Evolutionary conservation across 2,329 filamentous ascomycete species (phyloP).

Genomic region (Cladorrhinum sp.): DNA sequence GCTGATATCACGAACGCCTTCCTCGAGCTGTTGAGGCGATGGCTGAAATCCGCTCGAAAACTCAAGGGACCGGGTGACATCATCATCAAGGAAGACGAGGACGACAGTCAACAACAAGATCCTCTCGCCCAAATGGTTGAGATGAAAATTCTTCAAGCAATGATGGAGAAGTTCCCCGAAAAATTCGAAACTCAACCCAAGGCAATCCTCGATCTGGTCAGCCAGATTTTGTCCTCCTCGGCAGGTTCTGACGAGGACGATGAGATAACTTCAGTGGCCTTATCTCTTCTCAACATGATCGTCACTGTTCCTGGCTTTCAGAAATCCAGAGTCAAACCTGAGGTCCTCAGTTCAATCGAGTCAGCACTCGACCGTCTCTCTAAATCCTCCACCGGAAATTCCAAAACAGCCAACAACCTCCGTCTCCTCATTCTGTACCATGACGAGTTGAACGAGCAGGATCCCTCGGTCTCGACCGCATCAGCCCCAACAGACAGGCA

Average conservation of each 20-base stretch:
- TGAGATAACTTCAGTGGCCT: slow-evolving; percentile 49
- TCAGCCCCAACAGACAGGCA: slow-evolving; percentile 44
- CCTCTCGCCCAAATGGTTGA: slow-evolving; percentile 51
- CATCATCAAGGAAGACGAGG: slow-evolving; percentile 25
- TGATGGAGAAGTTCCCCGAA: slow-evolving; percentile 62
- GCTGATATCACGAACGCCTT: slow-evolving; percentile 61
- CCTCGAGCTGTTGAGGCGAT: slow-evolving; percentile 55
- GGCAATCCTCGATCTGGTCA: slow-evolving; percentile 62
- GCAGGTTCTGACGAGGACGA: slow-evolving; percentile 35
- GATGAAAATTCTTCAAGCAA: slow-evolving; percentile 60
- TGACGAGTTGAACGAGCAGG: slow-evolving; percentile 51
- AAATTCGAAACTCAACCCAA: slow-evolving; percentile 62
- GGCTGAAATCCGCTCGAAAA: slow-evolving; percentile 43
- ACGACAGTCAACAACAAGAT: slow-evolving; percentile 36
- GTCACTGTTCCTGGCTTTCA: slow-evolving; percentile 57
- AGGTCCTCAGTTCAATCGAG: slow-evolving; percentile 46
- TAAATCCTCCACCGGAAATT: slow-evolving; percentile 39
- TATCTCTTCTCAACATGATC: slow-evolving; percentile 61
- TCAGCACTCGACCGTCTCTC: slow-evolving; percentile 46
- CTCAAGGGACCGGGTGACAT: slow-evolving; percentile 30
- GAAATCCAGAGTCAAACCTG: slow-evolving; percentile 43
- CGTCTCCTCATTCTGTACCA: slow-evolving; percentile 54
- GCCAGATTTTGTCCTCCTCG: slow-evolving; percentile 54
- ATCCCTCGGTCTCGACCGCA: slow-evolving; percentile 34
- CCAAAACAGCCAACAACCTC: slow-evolving; percentile 55